Conservation (phyloP, 805 yeast species). For the Saccharomyces mikatae region DNA sequence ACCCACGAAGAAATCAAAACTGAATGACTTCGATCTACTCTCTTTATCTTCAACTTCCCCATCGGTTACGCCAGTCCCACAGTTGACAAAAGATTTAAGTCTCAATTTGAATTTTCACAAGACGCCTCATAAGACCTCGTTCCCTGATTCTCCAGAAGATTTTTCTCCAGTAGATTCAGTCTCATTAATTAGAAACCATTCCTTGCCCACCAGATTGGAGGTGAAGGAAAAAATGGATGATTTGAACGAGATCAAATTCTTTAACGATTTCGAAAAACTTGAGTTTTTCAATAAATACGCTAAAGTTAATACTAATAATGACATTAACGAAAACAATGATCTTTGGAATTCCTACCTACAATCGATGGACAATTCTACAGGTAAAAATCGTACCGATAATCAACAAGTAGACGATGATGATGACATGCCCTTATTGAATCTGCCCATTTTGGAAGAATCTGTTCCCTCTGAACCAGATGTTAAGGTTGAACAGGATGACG, state of each 20-base stretch:
- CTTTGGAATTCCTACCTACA: background rate
- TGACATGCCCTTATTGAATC: background rate
- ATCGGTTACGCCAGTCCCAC: background rate
- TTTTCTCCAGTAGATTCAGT: background rate
- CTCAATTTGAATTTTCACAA: background rate
- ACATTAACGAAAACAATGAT: background rate
- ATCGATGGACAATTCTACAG: background rate
- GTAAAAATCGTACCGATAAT: background rate
- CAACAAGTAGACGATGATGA: background rate
- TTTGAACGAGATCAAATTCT: constrained; percentile 11
- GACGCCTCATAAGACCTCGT: background rate
- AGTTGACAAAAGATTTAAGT: background rate
- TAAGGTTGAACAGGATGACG: background rate
- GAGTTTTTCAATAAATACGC: constrained; percentile 16
- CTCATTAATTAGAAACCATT: background rate
- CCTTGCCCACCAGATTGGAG: background rate
- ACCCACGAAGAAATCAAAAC: background rate
- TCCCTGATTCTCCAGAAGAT: background rate
- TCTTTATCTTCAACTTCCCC: background rate
- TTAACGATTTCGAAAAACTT: constrained; percentile 18
- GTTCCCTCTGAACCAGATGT: background rate
- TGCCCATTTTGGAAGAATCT: background rate
- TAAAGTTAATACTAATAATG: background rate
- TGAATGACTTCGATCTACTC: background rate
- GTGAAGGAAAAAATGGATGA: constrained; percentile 1